Base-by-base conservation (phyloP, 805 yeast genomes). In the Saturnispora sekii region DNA sequence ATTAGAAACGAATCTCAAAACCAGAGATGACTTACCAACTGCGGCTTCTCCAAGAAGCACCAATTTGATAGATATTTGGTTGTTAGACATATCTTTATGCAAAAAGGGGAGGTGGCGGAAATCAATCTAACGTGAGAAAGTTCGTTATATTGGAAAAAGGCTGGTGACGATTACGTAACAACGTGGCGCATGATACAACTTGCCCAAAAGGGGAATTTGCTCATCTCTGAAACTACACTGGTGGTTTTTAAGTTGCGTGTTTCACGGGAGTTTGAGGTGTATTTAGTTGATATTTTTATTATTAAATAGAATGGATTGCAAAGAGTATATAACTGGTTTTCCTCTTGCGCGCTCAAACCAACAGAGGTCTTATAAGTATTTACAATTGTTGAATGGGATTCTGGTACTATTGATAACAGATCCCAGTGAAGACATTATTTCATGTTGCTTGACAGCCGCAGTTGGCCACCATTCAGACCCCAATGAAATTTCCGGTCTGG, bases 11-110 rank as follows among this genome's bases (percentile, higher is more conserved):
- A 90, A 90, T 53, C 97, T 74, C 53, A 90, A 72, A 32, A 90
- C 97, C 30, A 90, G 72, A 5, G 96, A 86, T 4, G 96, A 86
- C 61, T 90, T 90, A 43, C 98, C 98, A 14, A 90, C 98, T 0
- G 98, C 98, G 1, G 97, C 97, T 61, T 90, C 98, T 28, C 98
- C 98, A 38, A 90, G 68, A 35, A 90, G 76, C 8, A 90, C 98
- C 46, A 90, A 73, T 64, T 90, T 90, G 45, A 90, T 95, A 12
- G 89, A 76, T 28, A 84, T 81, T 41, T 82, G 67, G 32, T 55
- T 54, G 14, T 45, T 51, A 4, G 61, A 53, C 58, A 55, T 56
- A 16, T 21, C 38, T 33, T 8, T n/a, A 28, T 10, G 12, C 15
- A 14, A 14, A 38, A 11, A 14, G 16, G 32, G 29, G 17, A 14